These are phyloP conservation scores for Tricholoma terreum DNA, from an alignment of 768 basidiomycete species.

Conservation along the genomic window DNA sequence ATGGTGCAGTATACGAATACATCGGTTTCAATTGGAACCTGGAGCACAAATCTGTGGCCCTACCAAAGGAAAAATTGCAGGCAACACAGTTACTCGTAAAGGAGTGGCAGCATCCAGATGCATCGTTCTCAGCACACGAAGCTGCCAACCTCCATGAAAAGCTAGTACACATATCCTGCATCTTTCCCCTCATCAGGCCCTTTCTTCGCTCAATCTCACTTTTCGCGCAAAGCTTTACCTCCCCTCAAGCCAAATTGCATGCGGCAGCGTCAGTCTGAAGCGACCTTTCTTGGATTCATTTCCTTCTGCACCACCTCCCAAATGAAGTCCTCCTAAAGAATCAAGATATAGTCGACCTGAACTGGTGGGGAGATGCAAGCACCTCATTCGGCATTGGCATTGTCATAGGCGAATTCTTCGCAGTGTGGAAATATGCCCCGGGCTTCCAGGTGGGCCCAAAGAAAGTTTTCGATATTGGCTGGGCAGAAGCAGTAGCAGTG, in stretches of 20 bases:
- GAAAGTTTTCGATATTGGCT: no score
- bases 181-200: not conserved
- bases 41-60: no score
- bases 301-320: no score
- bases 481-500: no score
- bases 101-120: not conserved
- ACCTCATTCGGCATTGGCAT: not conserved
- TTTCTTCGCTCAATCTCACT: no score
- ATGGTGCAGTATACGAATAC: constrained; percentile 31
- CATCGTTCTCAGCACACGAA: no score
- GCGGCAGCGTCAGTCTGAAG: not conserved
- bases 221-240: not conserved
- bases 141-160: no score
- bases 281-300: no score
- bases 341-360: not conserved
- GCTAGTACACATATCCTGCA: no score
- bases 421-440: no score
- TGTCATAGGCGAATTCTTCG: not conserved
- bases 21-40: constrained; percentile 10
- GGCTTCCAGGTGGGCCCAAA: no score
- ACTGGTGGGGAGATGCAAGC: no score
- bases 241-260: not conserved
- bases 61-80: not conserved
- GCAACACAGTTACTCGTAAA: not conserved
- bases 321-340: not conserved